Conservation (phyloP, 129 eudicot genomes). For the Pulicaria dysenterica region DNA sequence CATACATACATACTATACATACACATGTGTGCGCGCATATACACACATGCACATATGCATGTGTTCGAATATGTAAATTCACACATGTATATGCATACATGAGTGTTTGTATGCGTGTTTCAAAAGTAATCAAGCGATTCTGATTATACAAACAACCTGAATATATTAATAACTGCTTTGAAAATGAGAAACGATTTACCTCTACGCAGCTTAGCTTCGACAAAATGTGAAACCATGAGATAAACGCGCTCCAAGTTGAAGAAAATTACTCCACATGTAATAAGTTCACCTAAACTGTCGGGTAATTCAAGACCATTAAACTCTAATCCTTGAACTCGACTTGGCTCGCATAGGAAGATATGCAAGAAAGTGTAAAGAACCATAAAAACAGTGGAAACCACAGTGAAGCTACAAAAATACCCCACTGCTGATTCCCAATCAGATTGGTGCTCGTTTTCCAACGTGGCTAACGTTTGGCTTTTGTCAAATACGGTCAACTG, state of each 20-base stretch:
- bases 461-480: slow-evolving; percentile 56
- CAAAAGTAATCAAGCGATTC: too few relatives aligned
- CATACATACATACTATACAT: background rate
- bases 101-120: too few relatives aligned
- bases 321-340: slow-evolving; percentile 66
- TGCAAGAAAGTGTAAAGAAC: slow-evolving; percentile 59
- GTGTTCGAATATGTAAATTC: too few relatives aligned
- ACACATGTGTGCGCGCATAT: background rate
- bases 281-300: slow-evolving; percentile 80
- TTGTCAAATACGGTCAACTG: slow-evolving; percentile 46
- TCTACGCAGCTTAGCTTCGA: slow-evolving; percentile 65
- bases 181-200: slow-evolving; percentile 41
- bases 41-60: background rate
- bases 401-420: slow-evolving; percentile 78
- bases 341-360: slow-evolving; percentile 52
- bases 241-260: slow-evolving; percentile 71
- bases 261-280: slow-evolving; percentile 63
- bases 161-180: background rate
- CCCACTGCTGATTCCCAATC: slow-evolving; percentile 64
- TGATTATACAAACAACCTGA: background rate
- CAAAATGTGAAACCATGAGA: slow-evolving; percentile 71
- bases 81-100: too few relatives aligned
- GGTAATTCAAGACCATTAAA: slow-evolving; percentile 81
- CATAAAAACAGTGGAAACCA: slow-evolving; percentile 56
- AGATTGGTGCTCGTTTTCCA: slow-evolving; percentile 60